phyloP scores from a whole-genome alignment of 306 rosid genomes.

The Vigna angularis region DNA sequence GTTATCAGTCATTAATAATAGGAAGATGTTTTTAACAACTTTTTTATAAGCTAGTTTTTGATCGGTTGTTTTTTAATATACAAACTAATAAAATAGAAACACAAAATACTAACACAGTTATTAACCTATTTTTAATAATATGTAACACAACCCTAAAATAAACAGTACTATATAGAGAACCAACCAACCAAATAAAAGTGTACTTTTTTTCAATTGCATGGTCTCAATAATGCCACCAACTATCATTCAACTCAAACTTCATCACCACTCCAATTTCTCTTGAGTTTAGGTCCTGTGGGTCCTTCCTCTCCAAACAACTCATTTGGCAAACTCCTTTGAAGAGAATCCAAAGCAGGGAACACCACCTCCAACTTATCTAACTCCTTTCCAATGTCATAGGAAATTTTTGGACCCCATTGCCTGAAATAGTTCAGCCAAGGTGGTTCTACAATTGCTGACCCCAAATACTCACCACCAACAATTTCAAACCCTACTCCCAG shows the following conservation, averaged over 20 bases:
- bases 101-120: too few relatives aligned
- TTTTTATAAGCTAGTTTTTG: too few relatives aligned
- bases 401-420: conserved; percentile 46
- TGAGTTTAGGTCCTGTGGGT: conserved; percentile 52
- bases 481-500: conserved; percentile 37
- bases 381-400: conserved; percentile 37
- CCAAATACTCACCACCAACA: conserved; percentile 47
- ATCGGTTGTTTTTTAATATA: too few relatives aligned
- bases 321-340: conserved; percentile 26
- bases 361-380: conserved; percentile 31
- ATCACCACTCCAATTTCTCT: conserved; percentile 47
- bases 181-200: not conserved
- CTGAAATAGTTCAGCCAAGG: conserved; percentile 45
- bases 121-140: not conserved
- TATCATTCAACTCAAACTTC: conserved; percentile 21
- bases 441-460: conserved; percentile 34
- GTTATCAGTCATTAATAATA: not conserved
- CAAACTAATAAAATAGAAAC: too few relatives aligned
- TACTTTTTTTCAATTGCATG: not conserved
- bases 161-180: not conserved
- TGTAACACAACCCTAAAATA: not conserved
- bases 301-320: conserved; percentile 48
- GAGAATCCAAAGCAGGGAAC: conserved; percentile 32
- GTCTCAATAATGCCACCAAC: not conserved
- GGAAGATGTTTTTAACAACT: too few relatives aligned